A percentile compares a stretch with the other conserved stretches of the same genome.
Evolutionary conservation across 1,139 yeast genomes (phyloP).

Genomic region (Lodderomyces metapsilosis): DNA sequence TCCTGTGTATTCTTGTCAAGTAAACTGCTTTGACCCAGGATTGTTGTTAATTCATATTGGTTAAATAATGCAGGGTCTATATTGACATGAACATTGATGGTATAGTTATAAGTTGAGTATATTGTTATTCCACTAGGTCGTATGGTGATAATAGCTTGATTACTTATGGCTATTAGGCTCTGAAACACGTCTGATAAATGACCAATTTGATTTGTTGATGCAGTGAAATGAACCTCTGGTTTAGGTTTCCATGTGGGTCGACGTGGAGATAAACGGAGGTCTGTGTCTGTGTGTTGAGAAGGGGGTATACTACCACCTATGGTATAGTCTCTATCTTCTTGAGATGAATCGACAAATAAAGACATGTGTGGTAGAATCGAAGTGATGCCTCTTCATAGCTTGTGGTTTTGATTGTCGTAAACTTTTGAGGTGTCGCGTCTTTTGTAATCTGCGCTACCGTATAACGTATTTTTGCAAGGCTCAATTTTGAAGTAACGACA

Average conservation of each 20-base stretch:
- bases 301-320: not conserved
- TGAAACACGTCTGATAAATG: constrained; percentile 41
- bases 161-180: constrained; percentile 31
- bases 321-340: constrained; percentile 5
- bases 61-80: constrained; percentile 39
- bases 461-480: too few relatives aligned
- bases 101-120: constrained; percentile 39
- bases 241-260: not conserved
- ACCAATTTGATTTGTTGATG: constrained; percentile 37
- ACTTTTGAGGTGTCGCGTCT: too few relatives aligned
- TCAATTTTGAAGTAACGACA: too few relatives aligned
- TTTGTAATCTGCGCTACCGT: not conserved
- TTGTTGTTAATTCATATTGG: constrained; percentile 22
- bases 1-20: constrained; percentile 9
- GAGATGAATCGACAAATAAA: constrained; percentile 9
- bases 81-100: constrained; percentile 33
- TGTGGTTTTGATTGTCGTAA: too few relatives aligned
- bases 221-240: constrained; percentile 23
- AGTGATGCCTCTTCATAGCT: too few relatives aligned
- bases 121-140: constrained; percentile 32
- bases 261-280: not conserved
- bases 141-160: constrained; percentile 38
- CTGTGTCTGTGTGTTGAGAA: not conserved
- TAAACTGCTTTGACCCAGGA: constrained; percentile 11
- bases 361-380: constrained; percentile 8